phyloP scores from a whole-genome alignment of 2,329 filamentous ascomycete species.

The Pseudogymnoascus sp. region DNA sequence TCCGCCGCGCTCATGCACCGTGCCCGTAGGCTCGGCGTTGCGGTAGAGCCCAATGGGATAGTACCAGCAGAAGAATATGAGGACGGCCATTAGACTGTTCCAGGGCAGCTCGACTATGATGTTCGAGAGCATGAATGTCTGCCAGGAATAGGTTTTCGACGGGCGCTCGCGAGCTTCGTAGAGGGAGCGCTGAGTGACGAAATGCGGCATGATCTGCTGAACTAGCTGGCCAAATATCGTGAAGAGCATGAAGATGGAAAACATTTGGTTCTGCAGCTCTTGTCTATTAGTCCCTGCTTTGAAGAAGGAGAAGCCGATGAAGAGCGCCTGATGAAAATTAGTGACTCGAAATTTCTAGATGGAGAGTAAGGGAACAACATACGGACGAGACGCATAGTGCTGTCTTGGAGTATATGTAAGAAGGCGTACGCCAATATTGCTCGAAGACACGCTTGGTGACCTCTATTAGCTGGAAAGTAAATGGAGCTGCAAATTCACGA shows the following conservation, averaged over 20 bases:
- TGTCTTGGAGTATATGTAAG: constrained; percentile 43
- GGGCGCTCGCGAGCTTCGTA: constrained; percentile 55
- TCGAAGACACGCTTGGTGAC: constrained; percentile 58
- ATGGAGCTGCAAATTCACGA: constrained; percentile 56
- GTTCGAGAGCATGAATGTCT: constrained; percentile 50
- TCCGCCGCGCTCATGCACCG: constrained; percentile 62
- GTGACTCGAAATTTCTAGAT: no score
- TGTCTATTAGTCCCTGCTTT: constrained; percentile 45
- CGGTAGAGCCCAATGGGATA: constrained; percentile 51
- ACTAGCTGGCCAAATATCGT: constrained; percentile 55
- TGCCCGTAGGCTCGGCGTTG: constrained; percentile 59
- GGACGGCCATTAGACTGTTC: constrained; percentile 37
- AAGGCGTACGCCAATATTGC: constrained; percentile 56
- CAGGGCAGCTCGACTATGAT: constrained; percentile 43
- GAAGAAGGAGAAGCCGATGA: constrained; percentile 59
- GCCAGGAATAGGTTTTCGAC: constrained; percentile 56
- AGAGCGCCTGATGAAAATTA: constrained; percentile 43
- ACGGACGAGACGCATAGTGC: constrained; percentile 37
- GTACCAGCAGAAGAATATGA: constrained; percentile 50
- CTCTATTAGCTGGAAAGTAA: constrained; percentile 56
- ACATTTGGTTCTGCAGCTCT: constrained; percentile 49
- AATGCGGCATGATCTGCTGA: constrained; percentile 53
- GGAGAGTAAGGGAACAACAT: no score
- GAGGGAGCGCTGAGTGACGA: constrained; percentile 50
- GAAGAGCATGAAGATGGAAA: constrained; percentile 58